Evolutionary conservation across 129 eudicot genomes (phyloP).

Genomic region (Escallonia herrerae): DNA sequence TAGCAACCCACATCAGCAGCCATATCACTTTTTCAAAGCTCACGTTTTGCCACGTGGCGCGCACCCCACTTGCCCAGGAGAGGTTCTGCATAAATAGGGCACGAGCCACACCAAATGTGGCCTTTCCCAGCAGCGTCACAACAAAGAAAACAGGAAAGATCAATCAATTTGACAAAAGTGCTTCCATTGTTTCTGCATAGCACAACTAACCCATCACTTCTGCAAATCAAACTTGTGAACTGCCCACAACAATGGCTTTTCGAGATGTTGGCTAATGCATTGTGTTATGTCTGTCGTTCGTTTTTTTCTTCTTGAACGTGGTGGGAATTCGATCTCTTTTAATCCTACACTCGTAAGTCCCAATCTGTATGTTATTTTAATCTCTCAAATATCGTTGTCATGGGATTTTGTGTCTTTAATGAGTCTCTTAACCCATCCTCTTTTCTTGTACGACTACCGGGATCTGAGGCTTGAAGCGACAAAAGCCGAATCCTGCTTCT

Average conservation of each 20-base stretch:
- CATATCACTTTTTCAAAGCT: neutral
- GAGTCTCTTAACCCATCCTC: neutral
- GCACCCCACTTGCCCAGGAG: neutral
- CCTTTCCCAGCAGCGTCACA: neutral
- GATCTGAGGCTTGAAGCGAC: neutral
- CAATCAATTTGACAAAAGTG: neutral
- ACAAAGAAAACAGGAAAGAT: neutral
- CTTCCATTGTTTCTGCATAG: neutral
- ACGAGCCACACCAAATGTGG: neutral
- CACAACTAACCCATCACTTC: neutral
- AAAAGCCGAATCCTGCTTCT: no score
- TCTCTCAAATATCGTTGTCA: neutral
- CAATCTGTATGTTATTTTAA: neutral
- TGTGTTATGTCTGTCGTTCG: neutral
- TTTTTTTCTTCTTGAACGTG: neutral
- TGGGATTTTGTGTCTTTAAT: neutral
- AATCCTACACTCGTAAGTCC: no score
- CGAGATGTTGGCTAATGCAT: neutral
- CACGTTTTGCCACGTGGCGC: slow-evolving; percentile 14
- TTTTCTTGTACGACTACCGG: neutral
- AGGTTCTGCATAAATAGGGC: neutral
- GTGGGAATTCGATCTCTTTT: neutral
- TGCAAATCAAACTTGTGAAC: neutral
- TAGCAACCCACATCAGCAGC: slow-evolving; percentile 13
- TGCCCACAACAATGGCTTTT: neutral